Evolutionary conservation across 805 yeast genomes (phyloP).

Genomic region (Starmerella etchellsii): DNA sequence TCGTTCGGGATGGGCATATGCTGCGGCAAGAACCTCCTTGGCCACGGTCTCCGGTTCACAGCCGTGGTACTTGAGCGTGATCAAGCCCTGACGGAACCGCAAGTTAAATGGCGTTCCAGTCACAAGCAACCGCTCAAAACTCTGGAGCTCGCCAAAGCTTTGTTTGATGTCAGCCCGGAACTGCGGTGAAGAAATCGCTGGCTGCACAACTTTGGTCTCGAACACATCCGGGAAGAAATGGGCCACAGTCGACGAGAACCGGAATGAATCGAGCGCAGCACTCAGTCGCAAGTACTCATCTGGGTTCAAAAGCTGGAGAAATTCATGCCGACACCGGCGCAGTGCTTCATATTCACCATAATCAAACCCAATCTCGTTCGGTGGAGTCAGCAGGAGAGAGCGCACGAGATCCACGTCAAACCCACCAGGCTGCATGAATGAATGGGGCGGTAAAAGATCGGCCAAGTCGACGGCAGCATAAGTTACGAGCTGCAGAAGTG

Average conservation of each 20-base stretch:
- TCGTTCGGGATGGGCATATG: slow-evolving; percentile 6
- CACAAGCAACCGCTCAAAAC: slow-evolving; percentile 9
- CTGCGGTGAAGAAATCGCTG: slow-evolving; percentile 2
- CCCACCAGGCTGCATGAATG: neutral
- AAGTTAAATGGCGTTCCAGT: slow-evolving; percentile 18
- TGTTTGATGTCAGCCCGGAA: slow-evolving; percentile 1
- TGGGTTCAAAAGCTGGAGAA: neutral
- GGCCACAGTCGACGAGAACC: slow-evolving; percentile 10
- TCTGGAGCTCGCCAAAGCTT: neutral
- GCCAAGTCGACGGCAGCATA: slow-evolving; percentile 9
- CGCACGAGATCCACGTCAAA: neutral
- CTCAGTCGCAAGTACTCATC: slow-evolving; percentile 5
- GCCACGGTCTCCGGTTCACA: slow-evolving; percentile 4
- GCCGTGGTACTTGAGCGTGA: slow-evolving; percentile 3
- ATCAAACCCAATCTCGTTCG: slow-evolving; percentile 14
- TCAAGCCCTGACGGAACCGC: slow-evolving; percentile 14
- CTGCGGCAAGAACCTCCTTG: slow-evolving; percentile 8
- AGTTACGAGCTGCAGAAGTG: slow-evolving; percentile 14
- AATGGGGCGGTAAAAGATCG: neutral
- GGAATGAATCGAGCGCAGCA: slow-evolving; percentile 2
- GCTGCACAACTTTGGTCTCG: slow-evolving; percentile 8
- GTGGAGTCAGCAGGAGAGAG: slow-evolving; percentile 11
- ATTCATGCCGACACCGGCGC: slow-evolving; percentile 3
- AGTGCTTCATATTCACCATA: slow-evolving; percentile 15
- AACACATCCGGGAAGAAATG: slow-evolving; percentile 11